A percentile compares a stretch with the other conserved stretches of the same genome.
phyloP scores from a whole-genome alignment of 202 grass and related monocot species.

The Zoysia matrella region DNA sequence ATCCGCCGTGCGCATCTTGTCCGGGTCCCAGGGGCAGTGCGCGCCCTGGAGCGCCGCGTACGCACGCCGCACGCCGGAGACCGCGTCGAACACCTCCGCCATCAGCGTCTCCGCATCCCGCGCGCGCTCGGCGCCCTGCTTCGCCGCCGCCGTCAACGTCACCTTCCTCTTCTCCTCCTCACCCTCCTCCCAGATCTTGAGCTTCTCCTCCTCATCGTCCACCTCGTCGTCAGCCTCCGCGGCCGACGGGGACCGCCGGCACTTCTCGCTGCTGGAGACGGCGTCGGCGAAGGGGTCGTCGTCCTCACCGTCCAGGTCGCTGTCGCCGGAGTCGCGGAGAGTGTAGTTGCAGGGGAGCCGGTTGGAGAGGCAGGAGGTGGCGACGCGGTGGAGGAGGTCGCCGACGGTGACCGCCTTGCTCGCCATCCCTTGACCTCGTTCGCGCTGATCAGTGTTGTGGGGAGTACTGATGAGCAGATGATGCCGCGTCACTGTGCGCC shows the following conservation, averaged over 20 bases:
- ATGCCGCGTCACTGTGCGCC: constrained; percentile 18
- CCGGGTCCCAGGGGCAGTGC: constrained; percentile 90
- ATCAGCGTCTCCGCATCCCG: constrained; percentile 67
- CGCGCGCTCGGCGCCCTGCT: constrained; percentile 27
- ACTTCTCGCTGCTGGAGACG: constrained; percentile 44
- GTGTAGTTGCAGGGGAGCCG: constrained; percentile 59
- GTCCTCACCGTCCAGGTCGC: constrained; percentile 56
- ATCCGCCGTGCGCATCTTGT: constrained; percentile 78
- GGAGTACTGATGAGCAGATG: background rate
- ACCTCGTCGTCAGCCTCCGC: background rate
- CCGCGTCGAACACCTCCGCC: constrained; percentile 81
- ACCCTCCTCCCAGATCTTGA: constrained; percentile 68
- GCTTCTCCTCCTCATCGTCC: constrained; percentile 43
- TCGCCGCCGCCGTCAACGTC: constrained; percentile 38
- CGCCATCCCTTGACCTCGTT: constrained; percentile 43
- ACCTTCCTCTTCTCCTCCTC: constrained; percentile 17
- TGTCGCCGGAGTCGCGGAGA: constrained; percentile 45
- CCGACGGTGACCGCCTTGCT: constrained; percentile 66
- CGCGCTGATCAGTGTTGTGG: background rate
- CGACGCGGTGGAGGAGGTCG: constrained; percentile 91
- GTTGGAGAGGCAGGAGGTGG: constrained; percentile 87
- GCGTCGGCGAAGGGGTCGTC: constrained; percentile 54
- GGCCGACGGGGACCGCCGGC: constrained; percentile 8
- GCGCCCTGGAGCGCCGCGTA: constrained; percentile 82
- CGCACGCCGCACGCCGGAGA: constrained; percentile 74